These are phyloP conservation scores for Peribolospora baueri DNA, from an alignment of 768 basidiomycete genomes.

Conservation along the genomic window DNA sequence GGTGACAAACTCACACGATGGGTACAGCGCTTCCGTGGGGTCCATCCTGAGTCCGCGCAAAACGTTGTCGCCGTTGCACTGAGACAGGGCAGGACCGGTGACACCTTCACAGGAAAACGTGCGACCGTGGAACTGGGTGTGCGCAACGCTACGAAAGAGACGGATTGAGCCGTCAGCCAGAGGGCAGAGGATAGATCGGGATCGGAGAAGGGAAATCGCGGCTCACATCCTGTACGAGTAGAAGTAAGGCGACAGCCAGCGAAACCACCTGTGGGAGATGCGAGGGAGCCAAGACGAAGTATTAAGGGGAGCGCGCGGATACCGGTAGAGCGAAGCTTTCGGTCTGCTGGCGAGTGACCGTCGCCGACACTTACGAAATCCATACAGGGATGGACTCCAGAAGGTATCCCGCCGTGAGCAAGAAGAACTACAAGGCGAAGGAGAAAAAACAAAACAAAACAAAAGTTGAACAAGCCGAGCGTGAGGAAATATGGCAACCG, in stretches of 20 bases:
- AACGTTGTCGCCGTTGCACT: slow-evolving; percentile 23
- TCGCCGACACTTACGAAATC: not conserved
- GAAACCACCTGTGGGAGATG: slow-evolving; percentile 22
- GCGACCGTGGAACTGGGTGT: slow-evolving; percentile 23
- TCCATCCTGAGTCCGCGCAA: slow-evolving; percentile 20
- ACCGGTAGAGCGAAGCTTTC: slow-evolving; percentile 1
- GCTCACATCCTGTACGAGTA: slow-evolving; percentile 18
- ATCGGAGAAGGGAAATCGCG: not conserved
- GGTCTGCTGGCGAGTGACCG: slow-evolving; percentile 6
- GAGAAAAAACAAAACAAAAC: slow-evolving; percentile 1
- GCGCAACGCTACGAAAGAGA: slow-evolving; percentile 19
- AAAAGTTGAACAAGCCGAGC: not conserved
- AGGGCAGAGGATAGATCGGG: not conserved
- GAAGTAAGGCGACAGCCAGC: slow-evolving; percentile 23
- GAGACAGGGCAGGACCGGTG: slow-evolving; percentile 11
- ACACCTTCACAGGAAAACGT: slow-evolving; percentile 16
- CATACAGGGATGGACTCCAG: slow-evolving; percentile 3
- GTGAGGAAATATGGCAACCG: not conserved
- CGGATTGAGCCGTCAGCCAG: not conserved
- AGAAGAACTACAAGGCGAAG: slow-evolving; percentile 9
- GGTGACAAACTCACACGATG: not conserved
- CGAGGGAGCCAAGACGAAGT: slow-evolving; percentile 7
- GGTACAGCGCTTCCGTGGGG: slow-evolving; percentile 13
- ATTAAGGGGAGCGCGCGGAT: not conserved
- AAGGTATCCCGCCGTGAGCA: slow-evolving; percentile 14